Conservation (phyloP, 2,329 filamentous ascomycete genomes). For the Fusarium irregulare region DNA sequence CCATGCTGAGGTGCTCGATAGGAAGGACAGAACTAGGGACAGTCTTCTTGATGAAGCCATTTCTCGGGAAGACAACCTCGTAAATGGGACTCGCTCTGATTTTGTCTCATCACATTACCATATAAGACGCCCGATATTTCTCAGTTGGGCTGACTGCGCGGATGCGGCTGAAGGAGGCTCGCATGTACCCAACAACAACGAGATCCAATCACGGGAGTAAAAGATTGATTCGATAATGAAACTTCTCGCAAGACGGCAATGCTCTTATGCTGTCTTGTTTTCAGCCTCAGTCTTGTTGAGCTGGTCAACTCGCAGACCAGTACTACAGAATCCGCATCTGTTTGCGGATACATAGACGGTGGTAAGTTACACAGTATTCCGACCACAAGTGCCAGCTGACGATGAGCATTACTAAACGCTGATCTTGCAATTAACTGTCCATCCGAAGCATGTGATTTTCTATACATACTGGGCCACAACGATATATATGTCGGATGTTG, state of each 20-base stretch:
- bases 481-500: constrained; percentile 21
- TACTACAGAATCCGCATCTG: not conserved
- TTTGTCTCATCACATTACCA: not conserved
- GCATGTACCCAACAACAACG: not conserved
- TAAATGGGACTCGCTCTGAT: not conserved
- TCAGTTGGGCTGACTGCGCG: not conserved
- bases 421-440: not conserved
- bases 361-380: not conserved
- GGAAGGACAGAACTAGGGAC: not conserved
- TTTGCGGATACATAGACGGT: constrained; percentile 15
- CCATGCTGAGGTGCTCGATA: not conserved
- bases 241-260: not conserved
- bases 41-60: not conserved
- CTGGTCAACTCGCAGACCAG: not conserved
- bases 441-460: constrained; percentile 1
- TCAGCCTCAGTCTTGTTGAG: not conserved
- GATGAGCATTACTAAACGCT: not conserved
- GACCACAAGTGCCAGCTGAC: not conserved
- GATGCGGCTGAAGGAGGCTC: not conserved
- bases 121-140: not conserved
- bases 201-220: not conserved
- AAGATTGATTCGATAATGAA: not conserved
- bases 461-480: not conserved
- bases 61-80: not conserved
- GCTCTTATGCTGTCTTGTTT: not conserved